phyloP scores from a whole-genome alignment of 2,329 filamentous ascomycete species.

The Periconia sp. region DNA sequence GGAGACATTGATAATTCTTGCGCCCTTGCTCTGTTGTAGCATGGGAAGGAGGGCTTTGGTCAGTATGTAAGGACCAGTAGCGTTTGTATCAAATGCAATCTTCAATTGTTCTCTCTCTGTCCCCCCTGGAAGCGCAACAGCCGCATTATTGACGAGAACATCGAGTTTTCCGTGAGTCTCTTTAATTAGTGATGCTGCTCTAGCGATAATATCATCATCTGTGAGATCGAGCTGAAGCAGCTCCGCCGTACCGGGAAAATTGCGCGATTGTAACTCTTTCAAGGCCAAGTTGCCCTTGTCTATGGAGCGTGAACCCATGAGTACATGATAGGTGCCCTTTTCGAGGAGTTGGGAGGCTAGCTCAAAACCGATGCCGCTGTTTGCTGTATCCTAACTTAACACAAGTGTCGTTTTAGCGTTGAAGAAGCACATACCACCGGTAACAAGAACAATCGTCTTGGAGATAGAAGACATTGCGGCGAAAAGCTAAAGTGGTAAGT shows the following conservation, averaged over 20 bases:
- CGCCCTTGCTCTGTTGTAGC: conserved; percentile 22
- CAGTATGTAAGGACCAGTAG: conserved; percentile 33
- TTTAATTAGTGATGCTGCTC: conserved; percentile 39
- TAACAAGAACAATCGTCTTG: conserved; percentile 44
- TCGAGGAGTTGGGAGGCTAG: conserved; percentile 49
- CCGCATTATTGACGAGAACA: conserved; percentile 50
- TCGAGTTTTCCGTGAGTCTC: conserved; percentile 43
- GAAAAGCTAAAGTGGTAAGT: too few species aligned
- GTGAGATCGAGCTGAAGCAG: conserved; percentile 52
- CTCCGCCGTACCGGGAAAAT: conserved; percentile 39
- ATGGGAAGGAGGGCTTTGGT: conserved; percentile 24
- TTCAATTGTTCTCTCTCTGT: conserved; percentile 34
- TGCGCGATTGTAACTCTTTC: conserved; percentile 31
- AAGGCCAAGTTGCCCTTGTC: conserved; percentile 33
- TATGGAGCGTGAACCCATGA: conserved; percentile 27
- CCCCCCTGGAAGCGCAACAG: conserved; percentile 23
- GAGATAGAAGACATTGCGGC: conserved; percentile 20
- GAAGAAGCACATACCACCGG: conserved; percentile 34
- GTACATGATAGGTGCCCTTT: conserved; percentile 40
- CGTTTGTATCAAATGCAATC: conserved; percentile 35
- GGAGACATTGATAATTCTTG: conserved; percentile 45
- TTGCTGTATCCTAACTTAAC: conserved; percentile 33
- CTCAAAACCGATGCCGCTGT: conserved; percentile 58
- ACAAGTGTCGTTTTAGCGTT: background rate
- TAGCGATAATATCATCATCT: conserved; percentile 49